Percentiles rank a stretch among this genome's conserved stretches.
These are phyloP conservation scores for Dryadomyces quercus-mongolicae DNA, from an alignment of 2,329 filamentous ascomycete genomes.

Conservation along the genomic window DNA sequence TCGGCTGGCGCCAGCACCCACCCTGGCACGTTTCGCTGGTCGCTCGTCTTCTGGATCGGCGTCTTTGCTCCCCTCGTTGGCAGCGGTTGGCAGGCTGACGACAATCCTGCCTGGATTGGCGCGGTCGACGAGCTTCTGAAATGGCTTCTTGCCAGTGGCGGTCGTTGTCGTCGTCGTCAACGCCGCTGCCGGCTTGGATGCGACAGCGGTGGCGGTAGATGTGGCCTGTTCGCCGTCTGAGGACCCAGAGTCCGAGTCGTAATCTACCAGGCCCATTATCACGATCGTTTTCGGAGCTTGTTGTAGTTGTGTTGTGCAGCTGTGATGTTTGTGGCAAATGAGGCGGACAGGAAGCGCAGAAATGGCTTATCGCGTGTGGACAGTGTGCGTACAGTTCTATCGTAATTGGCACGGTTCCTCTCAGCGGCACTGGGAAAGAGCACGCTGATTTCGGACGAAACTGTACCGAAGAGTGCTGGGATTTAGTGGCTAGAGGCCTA, in stretches of 20 bases:
- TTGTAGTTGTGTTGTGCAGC: background rate
- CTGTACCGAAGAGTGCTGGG: too few species aligned
- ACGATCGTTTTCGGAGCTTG: background rate
- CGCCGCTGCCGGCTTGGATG: slow-evolving; percentile 1
- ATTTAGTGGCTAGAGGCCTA: too few species aligned
- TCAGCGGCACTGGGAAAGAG: too few species aligned
- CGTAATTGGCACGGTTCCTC: too few species aligned
- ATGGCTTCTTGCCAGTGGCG: slow-evolving; percentile 41
- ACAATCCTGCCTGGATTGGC: slow-evolving; percentile 74
- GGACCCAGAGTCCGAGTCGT: slow-evolving; percentile 69
- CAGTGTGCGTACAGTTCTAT: too few species aligned
- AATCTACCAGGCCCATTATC: slow-evolving; percentile 68
- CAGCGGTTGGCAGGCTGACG: slow-evolving; percentile 55
- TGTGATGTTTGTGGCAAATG: background rate
- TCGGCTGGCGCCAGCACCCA: slow-evolving; percentile 30
- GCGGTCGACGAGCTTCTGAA: slow-evolving; percentile 72
- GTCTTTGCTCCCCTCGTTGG: slow-evolving; percentile 18
- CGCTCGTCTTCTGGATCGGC: slow-evolving; percentile 34
- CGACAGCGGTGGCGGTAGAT: background rate
- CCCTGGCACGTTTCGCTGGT: slow-evolving; percentile 59
- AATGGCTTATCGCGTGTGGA: too few species aligned
- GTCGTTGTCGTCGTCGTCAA: slow-evolving; percentile 14
- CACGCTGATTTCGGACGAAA: too few species aligned
- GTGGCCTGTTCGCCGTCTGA: slow-evolving; percentile 37
- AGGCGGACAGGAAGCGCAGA: too few species aligned